These are phyloP conservation scores for Phascolomyces articulosus DNA, from an alignment of 371 early-diverging fungal genomes.

Conservation along the genomic window DNA sequence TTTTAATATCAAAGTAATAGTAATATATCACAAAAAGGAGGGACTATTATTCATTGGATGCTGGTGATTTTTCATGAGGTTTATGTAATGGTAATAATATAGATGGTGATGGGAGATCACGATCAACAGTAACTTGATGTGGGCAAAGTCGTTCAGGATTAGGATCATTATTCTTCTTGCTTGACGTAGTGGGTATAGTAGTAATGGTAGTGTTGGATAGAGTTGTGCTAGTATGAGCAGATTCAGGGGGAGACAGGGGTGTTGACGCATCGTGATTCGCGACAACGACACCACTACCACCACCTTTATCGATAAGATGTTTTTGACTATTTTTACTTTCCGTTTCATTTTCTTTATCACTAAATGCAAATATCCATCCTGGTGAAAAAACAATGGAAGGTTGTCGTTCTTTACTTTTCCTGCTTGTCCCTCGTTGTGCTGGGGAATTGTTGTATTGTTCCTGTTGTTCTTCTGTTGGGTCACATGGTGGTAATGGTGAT, in stretches of 20 bases:
- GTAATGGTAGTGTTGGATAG: background rate
- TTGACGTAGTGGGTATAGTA: background rate
- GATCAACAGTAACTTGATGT: constrained; percentile 4
- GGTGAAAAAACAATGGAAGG: constrained; percentile 10
- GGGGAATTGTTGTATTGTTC: background rate
- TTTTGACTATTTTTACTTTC: background rate
- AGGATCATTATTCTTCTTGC: background rate
- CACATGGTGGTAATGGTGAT: constrained; percentile 4
- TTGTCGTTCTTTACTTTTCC: background rate
- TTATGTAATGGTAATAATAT: background rate
- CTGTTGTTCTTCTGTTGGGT: background rate
- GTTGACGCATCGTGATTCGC: background rate
- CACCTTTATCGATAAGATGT: background rate
- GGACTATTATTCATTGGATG: background rate
- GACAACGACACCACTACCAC: no score
- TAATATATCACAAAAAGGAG: background rate
- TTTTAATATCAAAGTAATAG: no score
- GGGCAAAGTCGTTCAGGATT: constrained; percentile 1
- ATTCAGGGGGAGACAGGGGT: background rate
- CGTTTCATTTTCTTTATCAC: background rate
- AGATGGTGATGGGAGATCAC: background rate
- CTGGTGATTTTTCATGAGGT: background rate
- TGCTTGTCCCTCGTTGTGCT: background rate
- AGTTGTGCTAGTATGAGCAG: background rate
- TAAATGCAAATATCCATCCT: constrained; percentile 10